These are phyloP conservation scores for Aphanomyces stellatus DNA, from an alignment of 352 stramenopile species.

Conservation along the genomic window DNA sequence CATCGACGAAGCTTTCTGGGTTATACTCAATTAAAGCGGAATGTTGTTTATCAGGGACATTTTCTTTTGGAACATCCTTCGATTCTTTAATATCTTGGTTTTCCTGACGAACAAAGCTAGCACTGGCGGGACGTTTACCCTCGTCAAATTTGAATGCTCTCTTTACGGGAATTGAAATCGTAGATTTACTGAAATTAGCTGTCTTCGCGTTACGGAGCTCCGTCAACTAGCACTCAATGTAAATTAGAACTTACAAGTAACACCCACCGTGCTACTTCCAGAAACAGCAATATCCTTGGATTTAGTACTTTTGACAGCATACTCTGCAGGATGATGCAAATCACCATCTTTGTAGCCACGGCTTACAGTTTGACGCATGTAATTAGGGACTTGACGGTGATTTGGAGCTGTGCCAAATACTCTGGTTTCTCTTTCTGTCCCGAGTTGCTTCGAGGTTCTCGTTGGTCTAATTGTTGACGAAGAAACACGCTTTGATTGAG, in stretches of 20 bases:
- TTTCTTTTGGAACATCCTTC: no score
- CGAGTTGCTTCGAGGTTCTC: background rate
- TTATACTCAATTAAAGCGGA: no score
- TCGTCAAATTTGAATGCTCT: no score
- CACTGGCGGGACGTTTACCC: no score
- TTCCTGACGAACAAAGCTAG: no score
- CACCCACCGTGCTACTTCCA: no score
- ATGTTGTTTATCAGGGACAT: no score
- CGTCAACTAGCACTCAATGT: no score
- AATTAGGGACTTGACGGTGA: background rate
- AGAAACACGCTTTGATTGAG: background rate
- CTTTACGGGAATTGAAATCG: background rate
- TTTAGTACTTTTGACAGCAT: background rate
- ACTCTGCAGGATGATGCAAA: conserved; percentile 7
- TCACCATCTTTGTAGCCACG: conserved; percentile 13
- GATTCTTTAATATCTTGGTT: no score
- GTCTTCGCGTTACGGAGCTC: background rate
- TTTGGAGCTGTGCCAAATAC: background rate
- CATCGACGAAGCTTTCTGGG: no score
- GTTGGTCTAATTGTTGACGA: background rate
- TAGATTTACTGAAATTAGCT: background rate
- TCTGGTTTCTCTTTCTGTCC: background rate
- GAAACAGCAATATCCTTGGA: no score
- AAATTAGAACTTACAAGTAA: no score
- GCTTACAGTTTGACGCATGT: conserved; percentile 18